Evolutionary conservation across 2,329 filamentous ascomycete species (phyloP).

Genomic region (Alternaria ventricosa): DNA sequence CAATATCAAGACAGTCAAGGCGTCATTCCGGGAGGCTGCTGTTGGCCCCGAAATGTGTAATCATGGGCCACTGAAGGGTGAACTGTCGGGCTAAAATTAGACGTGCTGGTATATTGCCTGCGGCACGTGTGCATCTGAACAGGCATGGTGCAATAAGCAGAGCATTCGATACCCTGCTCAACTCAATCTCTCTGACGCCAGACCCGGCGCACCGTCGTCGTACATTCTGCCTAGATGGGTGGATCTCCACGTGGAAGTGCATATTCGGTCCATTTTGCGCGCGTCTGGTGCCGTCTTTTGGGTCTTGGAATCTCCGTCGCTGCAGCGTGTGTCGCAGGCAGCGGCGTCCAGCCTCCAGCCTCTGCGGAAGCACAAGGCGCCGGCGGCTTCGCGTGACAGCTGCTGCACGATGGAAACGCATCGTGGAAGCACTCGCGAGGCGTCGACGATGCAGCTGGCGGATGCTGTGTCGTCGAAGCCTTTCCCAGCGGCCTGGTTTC

Average conservation of each 20-base stretch:
- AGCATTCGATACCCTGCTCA: slow-evolving; percentile 17
- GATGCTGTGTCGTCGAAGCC: slow-evolving; percentile 25
- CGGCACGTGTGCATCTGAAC: slow-evolving; percentile 42
- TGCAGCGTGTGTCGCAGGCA: slow-evolving; percentile 4
- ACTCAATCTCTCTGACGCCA: slow-evolving; percentile 32
- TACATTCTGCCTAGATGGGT: slow-evolving; percentile 28
- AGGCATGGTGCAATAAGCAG: slow-evolving; percentile 37
- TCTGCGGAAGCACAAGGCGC: slow-evolving; percentile 30
- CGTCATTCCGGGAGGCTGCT: slow-evolving; percentile 24
- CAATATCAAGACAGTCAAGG: slow-evolving; percentile 14
- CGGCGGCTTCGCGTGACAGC: slow-evolving; percentile 38
- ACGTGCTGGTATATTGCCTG: slow-evolving; percentile 38
- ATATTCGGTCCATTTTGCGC: slow-evolving; percentile 25
- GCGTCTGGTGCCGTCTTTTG: slow-evolving; percentile 24
- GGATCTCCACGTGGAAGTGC: slow-evolving; percentile 45
- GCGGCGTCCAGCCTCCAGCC: neutral
- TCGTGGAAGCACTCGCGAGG: neutral
- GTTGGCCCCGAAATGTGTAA: slow-evolving; percentile 31
- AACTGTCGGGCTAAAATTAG: slow-evolving; percentile 41
- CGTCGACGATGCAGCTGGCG: neutral
- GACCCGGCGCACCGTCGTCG: slow-evolving; percentile 31
- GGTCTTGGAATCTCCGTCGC: slow-evolving; percentile 2
- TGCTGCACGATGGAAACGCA: slow-evolving; percentile 22
- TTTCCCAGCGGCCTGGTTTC: slow-evolving; percentile 41
- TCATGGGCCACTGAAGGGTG: slow-evolving; percentile 17